Conservation (phyloP, 176 grass and related monocot species). For the barley (Hordeum vulgare) region MorexV3_pseudomolecules_assembly NC_058520.1:343074894-343075393, state of each 20-base stretch:
- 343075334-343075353: conserved; percentile 35
- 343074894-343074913: not conserved
- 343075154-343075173: conserved; percentile 1
- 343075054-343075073: conserved; percentile 27
- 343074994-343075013: conserved; percentile 10
- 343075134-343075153: conserved; percentile 31
- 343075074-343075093: conserved; percentile 8
- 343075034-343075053: conserved; percentile 25
- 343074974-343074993: conserved; percentile 14
- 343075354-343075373: conserved; percentile 9
- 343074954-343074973: not conserved
- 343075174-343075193: not conserved
- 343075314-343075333: not conserved
- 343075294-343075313: conserved; percentile 14
- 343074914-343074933: not conserved
- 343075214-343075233: conserved; percentile 26
- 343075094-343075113: conserved; percentile 33
- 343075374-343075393: conserved; percentile 8
- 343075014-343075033: conserved; percentile 28
- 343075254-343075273: not conserved
- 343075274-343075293: not conserved
- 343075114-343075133: conserved; percentile 33
- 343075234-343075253: not conserved
- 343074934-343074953: not conserved
- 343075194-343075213: conserved; percentile 26